Conservation (phyloP, 1,284 basidiomycete species). For the Pseudomicrostroma phylloplanum region DNA sequence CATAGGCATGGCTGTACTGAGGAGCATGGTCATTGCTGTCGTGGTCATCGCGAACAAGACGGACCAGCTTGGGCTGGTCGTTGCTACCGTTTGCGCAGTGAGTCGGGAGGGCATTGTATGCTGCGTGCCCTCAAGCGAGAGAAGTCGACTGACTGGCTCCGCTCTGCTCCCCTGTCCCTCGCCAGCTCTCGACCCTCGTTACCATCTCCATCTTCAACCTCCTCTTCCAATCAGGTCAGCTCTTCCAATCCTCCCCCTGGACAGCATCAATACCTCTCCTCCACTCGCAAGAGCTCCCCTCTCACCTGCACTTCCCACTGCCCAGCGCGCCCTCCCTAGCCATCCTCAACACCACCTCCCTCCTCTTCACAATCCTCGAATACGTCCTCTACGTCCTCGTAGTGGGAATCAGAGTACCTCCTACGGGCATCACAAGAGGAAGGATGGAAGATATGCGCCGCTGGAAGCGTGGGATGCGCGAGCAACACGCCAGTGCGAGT, state of each 20-base stretch:
- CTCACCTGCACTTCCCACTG: neutral
- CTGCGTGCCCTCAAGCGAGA: too few relatives aligned
- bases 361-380: neutral
- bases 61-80: slow-evolving; percentile 1
- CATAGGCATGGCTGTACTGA: neutral
- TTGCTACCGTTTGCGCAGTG: neutral
- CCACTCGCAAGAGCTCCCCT: too few relatives aligned
- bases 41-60: slow-evolving; percentile 1
- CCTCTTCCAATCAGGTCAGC: slow-evolving; percentile 3
- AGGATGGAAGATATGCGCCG: neutral
- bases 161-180: too few relatives aligned
- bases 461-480: slow-evolving; percentile 3
- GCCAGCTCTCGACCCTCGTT: neutral
- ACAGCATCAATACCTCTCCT: neutral
- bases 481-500: neutral
- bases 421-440: neutral
- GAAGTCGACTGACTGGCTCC: too few relatives aligned
- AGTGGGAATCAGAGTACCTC: slow-evolving; percentile 1
- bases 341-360: neutral
- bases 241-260: neutral
- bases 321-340: neutral
- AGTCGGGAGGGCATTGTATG: too few relatives aligned
- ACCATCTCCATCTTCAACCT: slow-evolving; percentile 1
- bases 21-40: neutral
- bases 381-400: slow-evolving; percentile 7